Base-by-base conservation (phyloP, 148 eudicot genomes). In the Pouteria glomerata region DNA sequence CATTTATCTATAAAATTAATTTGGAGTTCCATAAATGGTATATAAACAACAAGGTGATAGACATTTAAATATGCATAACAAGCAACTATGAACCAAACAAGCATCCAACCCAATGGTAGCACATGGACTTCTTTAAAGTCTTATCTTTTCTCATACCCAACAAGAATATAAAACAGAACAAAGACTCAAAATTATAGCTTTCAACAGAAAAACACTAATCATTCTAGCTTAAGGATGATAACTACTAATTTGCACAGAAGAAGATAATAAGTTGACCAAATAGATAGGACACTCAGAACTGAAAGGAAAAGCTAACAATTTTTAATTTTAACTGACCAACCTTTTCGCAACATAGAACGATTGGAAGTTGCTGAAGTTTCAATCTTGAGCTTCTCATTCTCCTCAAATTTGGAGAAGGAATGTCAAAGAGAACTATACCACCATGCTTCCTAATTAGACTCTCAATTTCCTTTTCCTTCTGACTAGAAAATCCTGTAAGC, bases 401-500 rank as follows among this genome's bases (percentile, higher is more conserved):
- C 82, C 83, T 85, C 26, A 70, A 63, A 71, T 72, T 80, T 66
- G 82, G 73, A 73, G 87, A 69, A 79, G 98, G 98, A 74, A 89
- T 81, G 68, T 85, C 89, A 77, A 82, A 64, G 45, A 87, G 92
- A 79, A 90, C 87, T 60, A 61, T 79, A 39, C 98, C 98, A 84
- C 96, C 98, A 81, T 86, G 68, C 74, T 83, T 84, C 83, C 78
- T 79, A 67, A 93, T 75, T 63, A 89, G 50, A 56, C 82, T 82
- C 56, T 89, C 90, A 33, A 89, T 73, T 80, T 87, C 87, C 71
- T 80, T 86, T 74, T 89, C 88, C 76, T 83, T 90, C 81, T 79
- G 80, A 31, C 75, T 47, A 37, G 97, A 82, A 78, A 90, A 84
- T 72, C 98, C 97, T 30, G 97, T 90, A 1, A 93, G 82, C 79